phyloP scores from a whole-genome alignment of 345 rosid genomes.

The Gossypium arboreum region DNA sequence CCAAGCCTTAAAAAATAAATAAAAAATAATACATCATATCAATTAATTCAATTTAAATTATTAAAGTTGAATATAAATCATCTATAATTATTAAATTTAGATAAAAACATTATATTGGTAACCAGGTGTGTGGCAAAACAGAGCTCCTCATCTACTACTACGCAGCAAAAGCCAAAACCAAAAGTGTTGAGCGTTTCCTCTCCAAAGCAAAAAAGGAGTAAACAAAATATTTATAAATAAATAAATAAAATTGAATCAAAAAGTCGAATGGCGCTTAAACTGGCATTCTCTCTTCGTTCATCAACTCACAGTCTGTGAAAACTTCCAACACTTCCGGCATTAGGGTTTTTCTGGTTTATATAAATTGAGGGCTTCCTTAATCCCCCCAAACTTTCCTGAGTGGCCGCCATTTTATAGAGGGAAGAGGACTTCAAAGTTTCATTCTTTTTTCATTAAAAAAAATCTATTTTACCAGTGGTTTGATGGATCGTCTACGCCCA shows the following conservation, averaged over 20 bases:
- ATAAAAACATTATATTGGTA: no score
- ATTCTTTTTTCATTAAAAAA: background rate
- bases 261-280: background rate
- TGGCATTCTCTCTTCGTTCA: background rate
- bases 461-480: background rate
- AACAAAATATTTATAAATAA: background rate
- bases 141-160: no score
- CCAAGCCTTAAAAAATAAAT: no score
- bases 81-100: no score
- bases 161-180: no score
- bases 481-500: conserved; percentile 6
- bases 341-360: conserved; percentile 5
- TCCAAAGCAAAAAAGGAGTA: background rate
- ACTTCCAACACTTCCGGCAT: background rate
- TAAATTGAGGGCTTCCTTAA: background rate
- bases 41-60: no score
- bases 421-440: background rate
- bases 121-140: no score
- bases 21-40: no score
- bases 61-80: no score
- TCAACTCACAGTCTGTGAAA: background rate
- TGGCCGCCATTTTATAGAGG: background rate
- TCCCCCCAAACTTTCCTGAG: background rate
- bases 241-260: background rate
- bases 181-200: background rate